These are phyloP conservation scores for Fusarium palustre DNA, from an alignment of 2,329 filamentous ascomycete genomes.

Conservation along the genomic window DNA sequence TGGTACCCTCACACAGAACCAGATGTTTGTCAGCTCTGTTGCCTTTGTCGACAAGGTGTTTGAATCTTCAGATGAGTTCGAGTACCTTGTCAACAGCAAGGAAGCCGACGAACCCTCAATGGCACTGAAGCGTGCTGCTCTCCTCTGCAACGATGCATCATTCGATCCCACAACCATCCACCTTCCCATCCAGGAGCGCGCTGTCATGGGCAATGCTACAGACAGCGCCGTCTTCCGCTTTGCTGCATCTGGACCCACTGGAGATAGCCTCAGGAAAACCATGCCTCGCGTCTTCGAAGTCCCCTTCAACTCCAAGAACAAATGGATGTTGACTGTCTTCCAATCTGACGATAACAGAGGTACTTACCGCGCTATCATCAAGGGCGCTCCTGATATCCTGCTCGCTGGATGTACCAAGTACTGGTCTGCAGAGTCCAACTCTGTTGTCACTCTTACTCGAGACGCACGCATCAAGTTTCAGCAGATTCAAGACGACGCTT, in stretches of 20 bases:
- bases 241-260: conserved; percentile 45
- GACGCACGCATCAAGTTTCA: conserved; percentile 51
- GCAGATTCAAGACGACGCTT: conserved; percentile 55
- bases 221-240: conserved; percentile 58
- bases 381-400: conserved; percentile 66
- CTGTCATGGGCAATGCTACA: conserved; percentile 57
- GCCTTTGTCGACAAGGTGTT: conserved; percentile 52
- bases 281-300: conserved; percentile 54
- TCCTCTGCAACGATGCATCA: conserved; percentile 57
- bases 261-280: conserved; percentile 34
- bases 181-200: conserved; percentile 51
- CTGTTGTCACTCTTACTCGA: conserved; percentile 51
- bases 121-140: conserved; percentile 26
- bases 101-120: conserved; percentile 2
- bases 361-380: conserved; percentile 60
- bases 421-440: conserved; percentile 50
- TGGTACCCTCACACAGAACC: conserved; percentile 58
- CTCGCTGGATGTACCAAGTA: conserved; percentile 52
- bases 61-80: conserved; percentile 45
- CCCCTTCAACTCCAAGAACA: conserved; percentile 64
- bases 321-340: conserved; percentile 61
- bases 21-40: conserved; percentile 57
- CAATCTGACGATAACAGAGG: conserved; percentile 41
- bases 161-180: conserved; percentile 55
- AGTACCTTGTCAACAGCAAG: not conserved